A percentile compares a stretch with the other conserved stretches of the same genome.
phyloP scores from a whole-genome alignment of 345 rosid species.

The Atalantia buxifolia region DNA sequence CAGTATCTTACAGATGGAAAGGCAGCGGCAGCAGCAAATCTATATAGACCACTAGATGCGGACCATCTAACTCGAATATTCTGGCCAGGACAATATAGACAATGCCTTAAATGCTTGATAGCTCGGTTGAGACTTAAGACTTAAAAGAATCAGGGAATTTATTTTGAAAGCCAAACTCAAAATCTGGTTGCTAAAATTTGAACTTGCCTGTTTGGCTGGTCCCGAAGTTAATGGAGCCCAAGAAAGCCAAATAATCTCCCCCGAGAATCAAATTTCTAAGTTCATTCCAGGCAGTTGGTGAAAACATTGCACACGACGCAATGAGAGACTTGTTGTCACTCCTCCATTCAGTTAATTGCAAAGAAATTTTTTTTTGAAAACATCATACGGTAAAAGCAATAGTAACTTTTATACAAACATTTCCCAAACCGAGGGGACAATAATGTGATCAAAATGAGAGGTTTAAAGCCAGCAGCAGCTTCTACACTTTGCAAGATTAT shows the following conservation, averaged over 20 bases:
- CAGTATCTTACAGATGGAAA: neutral
- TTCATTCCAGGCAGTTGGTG: too few relatives aligned
- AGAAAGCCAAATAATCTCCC: neutral
- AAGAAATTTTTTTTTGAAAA: neutral
- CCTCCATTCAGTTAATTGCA: neutral
- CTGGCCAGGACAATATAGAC: too few relatives aligned
- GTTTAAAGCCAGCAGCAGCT: neutral
- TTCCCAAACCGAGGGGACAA: neutral
- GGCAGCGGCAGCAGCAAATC: neutral
- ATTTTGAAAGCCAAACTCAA: neutral
- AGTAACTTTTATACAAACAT: neutral
- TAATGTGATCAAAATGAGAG: neutral
- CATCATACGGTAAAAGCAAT: neutral
- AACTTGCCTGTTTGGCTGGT: neutral
- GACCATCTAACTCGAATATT: neutral
- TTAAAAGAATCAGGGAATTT: neutral
- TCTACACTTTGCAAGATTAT: neutral
- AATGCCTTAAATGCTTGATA: neutral
- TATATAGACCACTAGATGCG: neutral
- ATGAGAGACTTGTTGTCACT: neutral
- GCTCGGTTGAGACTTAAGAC: neutral
- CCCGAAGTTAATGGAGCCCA: neutral
- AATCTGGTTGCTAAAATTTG: neutral
- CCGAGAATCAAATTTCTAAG: neutral
- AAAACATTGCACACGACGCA: too few relatives aligned